phyloP scores from a whole-genome alignment of 1,139 yeast genomes.

The Hyphopichia burtonii region DNA sequence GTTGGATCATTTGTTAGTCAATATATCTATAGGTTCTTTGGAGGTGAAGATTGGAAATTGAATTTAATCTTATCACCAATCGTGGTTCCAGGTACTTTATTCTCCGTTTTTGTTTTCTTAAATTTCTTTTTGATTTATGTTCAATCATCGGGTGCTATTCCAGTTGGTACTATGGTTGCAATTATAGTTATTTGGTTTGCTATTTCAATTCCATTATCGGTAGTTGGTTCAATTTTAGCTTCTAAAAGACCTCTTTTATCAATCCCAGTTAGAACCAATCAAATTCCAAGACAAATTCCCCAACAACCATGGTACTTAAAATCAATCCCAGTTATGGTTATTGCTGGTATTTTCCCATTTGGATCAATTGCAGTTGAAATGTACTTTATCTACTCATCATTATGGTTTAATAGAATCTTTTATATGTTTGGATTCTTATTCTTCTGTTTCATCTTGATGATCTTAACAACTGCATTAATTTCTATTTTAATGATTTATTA shows the following conservation, averaged over 20 bases:
- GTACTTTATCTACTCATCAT: slow-evolving; percentile 81
- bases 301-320: slow-evolving; percentile 82
- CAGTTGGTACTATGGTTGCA: slow-evolving; percentile 85
- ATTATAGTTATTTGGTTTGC: slow-evolving; percentile 82
- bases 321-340: slow-evolving; percentile 62
- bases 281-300: slow-evolving; percentile 95
- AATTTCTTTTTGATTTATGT: slow-evolving; percentile 80
- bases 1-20: slow-evolving; percentile 88
- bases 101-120: slow-evolving; percentile 61
- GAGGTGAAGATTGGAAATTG: slow-evolving; percentile 88
- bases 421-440: slow-evolving; percentile 98
- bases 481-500: slow-evolving; percentile 81
- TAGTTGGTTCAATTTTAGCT: slow-evolving; percentile 76
- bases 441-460: slow-evolving; percentile 80
- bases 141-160: slow-evolving; percentile 92
- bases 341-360: slow-evolving; percentile 92
- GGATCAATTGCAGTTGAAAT: slow-evolving; percentile 94
- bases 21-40: slow-evolving; percentile 80
- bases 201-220: slow-evolving; percentile 80
- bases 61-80: slow-evolving; percentile 82
- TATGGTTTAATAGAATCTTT: slow-evolving; percentile 92
- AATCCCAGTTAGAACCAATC: slow-evolving; percentile 84
- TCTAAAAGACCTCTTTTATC: slow-evolving; percentile 59
- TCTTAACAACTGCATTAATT: slow-evolving; percentile 77
- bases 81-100: slow-evolving; percentile 77